Conservation (phyloP, 768 basidiomycete species). For the Hemileccinum impolitum region DNA sequence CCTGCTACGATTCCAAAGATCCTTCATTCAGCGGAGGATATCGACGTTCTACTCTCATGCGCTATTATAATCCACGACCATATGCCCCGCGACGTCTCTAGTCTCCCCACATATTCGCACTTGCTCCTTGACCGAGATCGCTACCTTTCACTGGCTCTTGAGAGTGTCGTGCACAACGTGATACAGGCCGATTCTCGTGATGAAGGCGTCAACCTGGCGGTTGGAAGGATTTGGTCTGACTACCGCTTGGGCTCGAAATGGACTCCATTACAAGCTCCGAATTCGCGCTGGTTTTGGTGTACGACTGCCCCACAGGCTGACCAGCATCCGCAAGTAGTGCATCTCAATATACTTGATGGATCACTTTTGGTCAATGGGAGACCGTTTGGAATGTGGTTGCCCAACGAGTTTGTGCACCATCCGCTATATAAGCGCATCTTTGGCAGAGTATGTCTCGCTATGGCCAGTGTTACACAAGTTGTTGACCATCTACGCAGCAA, state of each 20-base stretch:
- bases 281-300: constrained; percentile 30
- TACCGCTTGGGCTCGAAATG: constrained; percentile 24
- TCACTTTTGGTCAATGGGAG: constrained; percentile 41
- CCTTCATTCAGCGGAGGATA: constrained; percentile 23
- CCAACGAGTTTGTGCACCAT: constrained; percentile 24
- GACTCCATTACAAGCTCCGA: constrained; percentile 16
- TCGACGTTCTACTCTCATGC: constrained; percentile 32
- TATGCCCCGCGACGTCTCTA: constrained; percentile 12
- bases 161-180: constrained; percentile 11
- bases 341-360: too few relatives aligned
- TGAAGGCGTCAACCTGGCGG: constrained; percentile 31
- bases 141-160: constrained; percentile 31
- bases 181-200: constrained; percentile 6
- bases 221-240: too few relatives aligned
- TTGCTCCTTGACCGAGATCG: constrained; percentile 31
- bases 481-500: too few relatives aligned
- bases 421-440: too few relatives aligned
- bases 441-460: too few relatives aligned
- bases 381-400: constrained; percentile 32
- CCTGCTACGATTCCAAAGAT: neutral
- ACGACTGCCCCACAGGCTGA: constrained; percentile 15
- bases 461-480: too few relatives aligned
- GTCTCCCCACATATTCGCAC: constrained; percentile 10
- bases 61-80: constrained; percentile 30
- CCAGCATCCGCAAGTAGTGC: constrained; percentile 27